These are phyloP conservation scores for Pezizomycotina sp. DNA, from an alignment of 2,329 filamentous ascomycete species.

Conservation along the genomic window DNA sequence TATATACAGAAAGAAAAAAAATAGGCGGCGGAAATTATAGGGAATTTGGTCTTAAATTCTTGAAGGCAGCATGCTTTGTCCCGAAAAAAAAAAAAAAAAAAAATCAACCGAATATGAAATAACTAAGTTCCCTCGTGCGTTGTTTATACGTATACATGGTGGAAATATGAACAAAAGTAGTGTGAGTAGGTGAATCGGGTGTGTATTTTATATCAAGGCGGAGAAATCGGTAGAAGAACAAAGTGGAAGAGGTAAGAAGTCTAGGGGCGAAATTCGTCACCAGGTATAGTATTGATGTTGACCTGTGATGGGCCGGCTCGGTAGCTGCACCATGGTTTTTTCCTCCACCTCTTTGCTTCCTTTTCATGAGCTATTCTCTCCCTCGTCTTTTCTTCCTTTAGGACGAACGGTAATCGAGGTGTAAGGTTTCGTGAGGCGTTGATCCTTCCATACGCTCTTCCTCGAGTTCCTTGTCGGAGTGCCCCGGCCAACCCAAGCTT, in stretches of 20 bases:
- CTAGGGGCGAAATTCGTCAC: no score
- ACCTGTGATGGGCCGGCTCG: constrained; percentile 65
- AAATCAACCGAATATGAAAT: no score
- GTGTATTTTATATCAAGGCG: constrained; percentile 6
- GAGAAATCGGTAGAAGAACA: not conserved
- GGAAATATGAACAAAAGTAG: not conserved
- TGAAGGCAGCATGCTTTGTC: no score
- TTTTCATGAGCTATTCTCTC: constrained; percentile 66
- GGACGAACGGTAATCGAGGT: constrained; percentile 60
- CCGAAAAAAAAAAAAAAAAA: no score
- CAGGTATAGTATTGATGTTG: constrained; percentile 86
- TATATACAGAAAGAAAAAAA: no score
- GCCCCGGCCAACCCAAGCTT: constrained; percentile 82
- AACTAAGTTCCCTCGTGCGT: not conserved
- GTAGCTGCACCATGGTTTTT: constrained; percentile 71
- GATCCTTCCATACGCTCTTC: constrained; percentile 58
- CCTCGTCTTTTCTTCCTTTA: constrained; percentile 88
- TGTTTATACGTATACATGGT: not conserved
- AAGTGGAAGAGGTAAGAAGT: no score
- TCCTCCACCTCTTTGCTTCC: constrained; percentile 54
- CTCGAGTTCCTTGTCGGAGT: constrained; percentile 46
- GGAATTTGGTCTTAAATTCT: no score
- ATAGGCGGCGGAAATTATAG: no score
- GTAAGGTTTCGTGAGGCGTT: constrained; percentile 51
- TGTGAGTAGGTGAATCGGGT: not conserved